Base-by-base conservation (phyloP, 305 asterid species). In the Plantago coronopus region DNA sequence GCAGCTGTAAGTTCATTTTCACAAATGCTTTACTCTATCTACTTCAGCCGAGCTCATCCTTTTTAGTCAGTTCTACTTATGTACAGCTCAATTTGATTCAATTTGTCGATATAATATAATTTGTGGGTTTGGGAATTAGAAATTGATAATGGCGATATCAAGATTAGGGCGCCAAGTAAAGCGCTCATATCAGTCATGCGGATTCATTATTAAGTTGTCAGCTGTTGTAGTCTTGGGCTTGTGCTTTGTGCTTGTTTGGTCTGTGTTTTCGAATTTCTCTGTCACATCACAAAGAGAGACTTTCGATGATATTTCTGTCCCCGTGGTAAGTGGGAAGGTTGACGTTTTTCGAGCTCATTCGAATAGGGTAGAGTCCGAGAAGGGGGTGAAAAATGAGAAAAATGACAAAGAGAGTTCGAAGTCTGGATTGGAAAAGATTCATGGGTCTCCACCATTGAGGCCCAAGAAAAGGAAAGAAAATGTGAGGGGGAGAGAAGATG, bases 151-250 rank as follows among this genome's bases (percentile, higher is more conserved):
- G 95, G 89, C 98, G 8, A 74, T 89, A 58, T 79, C 85, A 54
- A 85, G 86, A 77, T 81, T 91, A 62, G 91, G 97, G 72, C 89
- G 89, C 48, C 83, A 89, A 78, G 95, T 88, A 9, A 91, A 77
- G 72, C 86, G 91, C 68, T 83, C 98, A 45, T 81, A 83, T 58
- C 87, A 80, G 61, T 83, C 97, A 63, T 81, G 68, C 72, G 90
- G 97, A 54, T 82, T 91, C 69, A 71, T 73, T 72, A 76, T 83
- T 23, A 91, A 89, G 78, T 65, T 91, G 50, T 74, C 88, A 45
- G 84, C 86, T 13, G 87, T 78, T 17, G 86, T 85, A 55, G 75
- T 83, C 49, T 74, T 89, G 72, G 98, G 98, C 62, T 57, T 91
- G 54, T 91, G 97, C 67, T 91, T 91, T 77, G 79, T 91, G 9